phyloP scores from a whole-genome alignment of 148 eudicot species.

The Polygonum maritimum region DNA sequence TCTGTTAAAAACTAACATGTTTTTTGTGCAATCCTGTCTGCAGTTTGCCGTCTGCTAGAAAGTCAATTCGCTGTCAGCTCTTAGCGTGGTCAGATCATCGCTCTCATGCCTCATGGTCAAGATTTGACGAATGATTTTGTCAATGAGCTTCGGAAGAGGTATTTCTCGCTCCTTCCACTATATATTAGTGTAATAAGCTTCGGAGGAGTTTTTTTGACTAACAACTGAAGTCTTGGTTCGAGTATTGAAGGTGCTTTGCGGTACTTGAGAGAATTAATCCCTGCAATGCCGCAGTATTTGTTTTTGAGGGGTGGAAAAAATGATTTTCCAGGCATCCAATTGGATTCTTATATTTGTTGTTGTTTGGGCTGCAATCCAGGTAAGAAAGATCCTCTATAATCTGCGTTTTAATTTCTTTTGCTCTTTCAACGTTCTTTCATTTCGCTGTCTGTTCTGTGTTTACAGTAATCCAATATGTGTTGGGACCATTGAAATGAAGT shows the following conservation, averaged over 20 bases:
- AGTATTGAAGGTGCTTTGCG: slow-evolving; percentile 27
- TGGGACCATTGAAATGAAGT: background rate
- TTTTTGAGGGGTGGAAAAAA: slow-evolving; percentile 66
- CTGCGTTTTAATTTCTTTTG: background rate
- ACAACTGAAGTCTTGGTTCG: background rate
- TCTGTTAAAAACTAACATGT: no score
- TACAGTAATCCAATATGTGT: background rate
- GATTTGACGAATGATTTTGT: no score
- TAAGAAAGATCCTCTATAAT: slow-evolving; percentile 1
- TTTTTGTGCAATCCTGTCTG: no score
- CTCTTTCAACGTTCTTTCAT: background rate
- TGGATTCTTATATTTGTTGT: slow-evolving; percentile 77
- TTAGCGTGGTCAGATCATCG: no score
- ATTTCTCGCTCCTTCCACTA: no score
- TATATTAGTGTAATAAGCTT: no score
- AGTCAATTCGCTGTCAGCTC: no score
- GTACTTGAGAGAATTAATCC: slow-evolving; percentile 36
- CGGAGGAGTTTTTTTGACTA: no score
- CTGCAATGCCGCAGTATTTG: slow-evolving; percentile 46
- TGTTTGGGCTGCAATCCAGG: slow-evolving; percentile 91
- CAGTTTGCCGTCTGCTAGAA: no score
- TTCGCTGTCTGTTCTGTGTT: background rate
- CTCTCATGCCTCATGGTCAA: no score
- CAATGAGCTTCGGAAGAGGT: no score
- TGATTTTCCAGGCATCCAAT: slow-evolving; percentile 58